phyloP scores from a whole-genome alignment of 2,329 filamentous ascomycete genomes.

The Pseudocercospora crystallina region DNA sequence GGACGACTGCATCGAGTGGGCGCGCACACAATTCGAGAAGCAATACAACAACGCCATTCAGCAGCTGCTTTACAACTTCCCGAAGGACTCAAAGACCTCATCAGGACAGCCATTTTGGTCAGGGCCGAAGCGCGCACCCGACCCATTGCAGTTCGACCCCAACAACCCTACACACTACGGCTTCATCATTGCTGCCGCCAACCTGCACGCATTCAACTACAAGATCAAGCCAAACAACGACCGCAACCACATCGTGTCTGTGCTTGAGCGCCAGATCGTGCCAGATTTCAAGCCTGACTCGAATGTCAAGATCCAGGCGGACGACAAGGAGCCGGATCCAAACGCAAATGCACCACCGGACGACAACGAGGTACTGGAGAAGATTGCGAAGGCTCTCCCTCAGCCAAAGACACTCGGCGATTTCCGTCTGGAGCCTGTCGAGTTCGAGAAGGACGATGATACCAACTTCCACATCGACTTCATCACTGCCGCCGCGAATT shows the following conservation, averaged over 20 bases:
- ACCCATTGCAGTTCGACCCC: slow-evolving; percentile 83
- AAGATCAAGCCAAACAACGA: slow-evolving; percentile 72
- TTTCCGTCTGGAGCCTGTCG: slow-evolving; percentile 86
- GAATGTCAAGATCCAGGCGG: slow-evolving; percentile 92
- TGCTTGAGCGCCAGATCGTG: slow-evolving; percentile 89
- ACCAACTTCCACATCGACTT: slow-evolving; percentile 98
- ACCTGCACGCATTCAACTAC: slow-evolving; percentile 97
- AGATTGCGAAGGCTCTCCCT: slow-evolving; percentile 71
- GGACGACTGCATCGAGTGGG: slow-evolving; percentile 97
- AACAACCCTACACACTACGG: slow-evolving; percentile 82
- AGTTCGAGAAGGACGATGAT: slow-evolving; percentile 99
- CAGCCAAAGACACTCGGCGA: slow-evolving; percentile 76
- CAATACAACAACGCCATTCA: slow-evolving; percentile 97
- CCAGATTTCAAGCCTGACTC: slow-evolving; percentile 91
- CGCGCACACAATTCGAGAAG: slow-evolving; percentile 87
- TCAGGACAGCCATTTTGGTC: slow-evolving; percentile 95
- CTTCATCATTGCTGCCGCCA: slow-evolving; percentile 84
- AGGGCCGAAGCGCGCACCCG: slow-evolving; percentile 92
- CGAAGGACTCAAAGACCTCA: slow-evolving; percentile 86
- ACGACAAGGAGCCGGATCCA: slow-evolving; percentile 91
- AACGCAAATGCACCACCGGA: slow-evolving; percentile 64
- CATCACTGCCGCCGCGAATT: slow-evolving; percentile 94
- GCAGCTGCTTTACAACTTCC: slow-evolving; percentile 95
- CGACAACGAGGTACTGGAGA: slow-evolving; percentile 73
- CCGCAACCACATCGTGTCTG: slow-evolving; percentile 70